Conservation (phyloP, 371 early-diverging fungal genomes). For the Lichtheimia corymbifera region DNA sequence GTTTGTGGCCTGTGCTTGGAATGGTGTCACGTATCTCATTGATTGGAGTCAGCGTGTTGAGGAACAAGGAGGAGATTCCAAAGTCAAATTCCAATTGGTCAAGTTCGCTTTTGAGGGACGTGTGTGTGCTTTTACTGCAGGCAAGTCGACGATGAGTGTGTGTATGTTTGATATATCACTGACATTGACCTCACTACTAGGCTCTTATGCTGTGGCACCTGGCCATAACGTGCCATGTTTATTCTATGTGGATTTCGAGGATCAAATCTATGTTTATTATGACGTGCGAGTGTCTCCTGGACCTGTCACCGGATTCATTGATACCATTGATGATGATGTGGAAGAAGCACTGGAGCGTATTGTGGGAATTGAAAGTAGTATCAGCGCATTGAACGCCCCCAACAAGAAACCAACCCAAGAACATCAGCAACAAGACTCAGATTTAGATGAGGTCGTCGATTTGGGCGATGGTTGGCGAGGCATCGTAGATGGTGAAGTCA, state of each 20-base stretch:
- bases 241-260: constrained; percentile 82
- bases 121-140: constrained; percentile 81
- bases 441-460: constrained; percentile 32
- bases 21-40: constrained; percentile 76
- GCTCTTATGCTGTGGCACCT: constrained; percentile 66
- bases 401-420: neutral
- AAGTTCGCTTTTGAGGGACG: constrained; percentile 82
- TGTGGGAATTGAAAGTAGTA: constrained; percentile 34
- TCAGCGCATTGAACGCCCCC: constrained; percentile 22
- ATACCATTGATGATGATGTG: constrained; percentile 46
- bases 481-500: constrained; percentile 21
- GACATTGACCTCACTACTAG: constrained; percentile 19
- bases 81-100: constrained; percentile 63
- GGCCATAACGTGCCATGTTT: constrained; percentile 76
- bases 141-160: constrained; percentile 18
- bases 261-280: constrained; percentile 81
- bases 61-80: constrained; percentile 15
- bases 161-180: neutral
- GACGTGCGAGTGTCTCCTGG: constrained; percentile 59
- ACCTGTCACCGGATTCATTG: constrained; percentile 48
- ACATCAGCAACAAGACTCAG: constrained; percentile 7
- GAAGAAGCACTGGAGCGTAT: constrained; percentile 48
- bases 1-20: constrained; percentile 84
- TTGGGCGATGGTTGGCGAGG: constrained; percentile 53
- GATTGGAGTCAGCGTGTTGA: constrained; percentile 46